phyloP scores from a whole-genome alignment of 2,329 filamentous ascomycete genomes.

The Ceratocystis albifundus region DNA sequence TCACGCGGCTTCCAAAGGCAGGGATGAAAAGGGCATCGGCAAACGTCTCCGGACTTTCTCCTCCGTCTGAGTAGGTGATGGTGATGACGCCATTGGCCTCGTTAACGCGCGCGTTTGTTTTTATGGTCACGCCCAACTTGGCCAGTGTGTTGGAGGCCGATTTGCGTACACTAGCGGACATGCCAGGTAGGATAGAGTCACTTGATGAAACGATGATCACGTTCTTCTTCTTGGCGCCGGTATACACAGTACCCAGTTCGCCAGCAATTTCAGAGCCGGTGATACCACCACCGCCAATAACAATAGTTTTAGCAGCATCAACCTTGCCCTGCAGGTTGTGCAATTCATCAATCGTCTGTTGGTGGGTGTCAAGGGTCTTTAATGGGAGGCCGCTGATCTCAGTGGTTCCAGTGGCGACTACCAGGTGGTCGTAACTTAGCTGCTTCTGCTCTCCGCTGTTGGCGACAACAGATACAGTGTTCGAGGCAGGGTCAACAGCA shows the following conservation, averaged over 20 bases:
- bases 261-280: conserved; percentile 33
- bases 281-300: conserved; percentile 32
- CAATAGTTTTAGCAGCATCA: conserved; percentile 30
- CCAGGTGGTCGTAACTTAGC: conserved; percentile 39
- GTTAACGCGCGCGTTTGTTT: conserved; percentile 33
- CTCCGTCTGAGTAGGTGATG: conserved; percentile 26
- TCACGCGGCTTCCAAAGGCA: conserved; percentile 36
- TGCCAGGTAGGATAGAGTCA: conserved; percentile 23
- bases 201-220: conserved; percentile 26
- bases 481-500: conserved; percentile 33
- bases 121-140: conserved; percentile 35
- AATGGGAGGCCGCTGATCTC: conserved; percentile 33
- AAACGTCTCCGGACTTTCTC: conserved; percentile 26
- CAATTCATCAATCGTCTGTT: conserved; percentile 34
- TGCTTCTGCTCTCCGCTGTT: conserved; percentile 29
- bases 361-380: conserved; percentile 36
- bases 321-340: conserved; percentile 32
- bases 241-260: conserved; percentile 31
- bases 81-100: conserved; percentile 30
- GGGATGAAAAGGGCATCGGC: conserved; percentile 37
- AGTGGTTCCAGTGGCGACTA: conserved; percentile 37
- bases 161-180: conserved; percentile 31
- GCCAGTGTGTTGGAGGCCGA: conserved; percentile 33
- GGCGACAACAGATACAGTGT: conserved; percentile 35
- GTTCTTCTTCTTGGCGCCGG: conserved; percentile 27